Evolutionary conservation across 257 asterid genomes (phyloP).

Genomic region (Gentiana straminea): DNA sequence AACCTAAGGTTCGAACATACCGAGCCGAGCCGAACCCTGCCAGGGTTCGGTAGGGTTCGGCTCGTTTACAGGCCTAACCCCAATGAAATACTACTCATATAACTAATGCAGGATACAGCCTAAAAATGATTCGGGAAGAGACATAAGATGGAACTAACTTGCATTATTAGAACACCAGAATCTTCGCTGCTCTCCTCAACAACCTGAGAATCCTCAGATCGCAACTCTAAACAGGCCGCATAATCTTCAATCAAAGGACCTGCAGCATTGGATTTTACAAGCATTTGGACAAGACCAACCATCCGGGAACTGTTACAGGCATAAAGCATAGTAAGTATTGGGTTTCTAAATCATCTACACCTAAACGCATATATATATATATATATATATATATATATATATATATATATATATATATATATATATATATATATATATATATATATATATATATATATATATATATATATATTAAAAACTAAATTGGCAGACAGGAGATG

Average conservation of each 20-base stretch:
- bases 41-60: too few relatives aligned
- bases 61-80: too few relatives aligned
- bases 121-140: background rate
- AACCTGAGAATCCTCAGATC: constrained; percentile 74
- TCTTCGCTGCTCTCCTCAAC: constrained; percentile 76
- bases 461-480: too few relatives aligned
- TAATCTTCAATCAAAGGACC: constrained; percentile 75
- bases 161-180: constrained; percentile 84
- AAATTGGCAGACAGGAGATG: background rate
- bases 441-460: too few relatives aligned
- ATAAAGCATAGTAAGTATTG: constrained; percentile 3
- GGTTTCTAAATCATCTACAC: constrained; percentile 12
- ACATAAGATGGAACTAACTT: constrained; percentile 39
- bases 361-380: constrained; percentile 5
- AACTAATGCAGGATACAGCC: too few relatives aligned
- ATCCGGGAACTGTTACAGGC: constrained; percentile 67
- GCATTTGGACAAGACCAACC: constrained; percentile 86
- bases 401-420: too few relatives aligned
- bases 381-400: too few relatives aligned
- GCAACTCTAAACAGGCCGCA: constrained; percentile 90
- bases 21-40: too few relatives aligned
- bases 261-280: constrained; percentile 62
- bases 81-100: too few relatives aligned
- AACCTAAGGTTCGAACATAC: too few relatives aligned
- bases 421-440: too few relatives aligned